Evolutionary conservation across 331 rosid species (phyloP).

Genomic region (Quercus lobata): DNA sequence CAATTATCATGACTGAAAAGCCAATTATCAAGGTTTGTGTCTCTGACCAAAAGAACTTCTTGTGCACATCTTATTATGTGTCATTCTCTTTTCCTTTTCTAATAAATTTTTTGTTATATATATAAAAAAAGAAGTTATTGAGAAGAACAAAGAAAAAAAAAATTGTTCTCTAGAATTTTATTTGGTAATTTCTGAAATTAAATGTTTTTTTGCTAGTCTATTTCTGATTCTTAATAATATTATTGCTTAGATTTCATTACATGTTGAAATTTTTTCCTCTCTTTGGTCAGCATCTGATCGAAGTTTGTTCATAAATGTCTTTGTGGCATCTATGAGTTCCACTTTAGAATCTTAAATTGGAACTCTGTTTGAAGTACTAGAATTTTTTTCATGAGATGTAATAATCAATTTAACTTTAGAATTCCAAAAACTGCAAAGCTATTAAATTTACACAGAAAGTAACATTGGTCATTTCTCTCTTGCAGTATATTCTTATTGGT

Average conservation of each 20-base stretch:
- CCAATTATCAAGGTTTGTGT: constrained; percentile 76
- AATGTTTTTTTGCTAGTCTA: too few species aligned
- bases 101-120: too few species aligned
- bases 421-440: background rate
- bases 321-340: background rate
- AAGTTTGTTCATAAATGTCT: background rate
- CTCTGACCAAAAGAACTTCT: too few species aligned
- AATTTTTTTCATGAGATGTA: background rate
- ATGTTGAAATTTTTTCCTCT: background rate
- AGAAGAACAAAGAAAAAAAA: too few species aligned
- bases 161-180: too few species aligned
- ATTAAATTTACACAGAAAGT: background rate
- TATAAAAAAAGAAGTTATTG: too few species aligned
- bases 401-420: constrained; percentile 2
- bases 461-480: constrained; percentile 17
- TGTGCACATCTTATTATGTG: too few species aligned
- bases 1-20: constrained; percentile 84
- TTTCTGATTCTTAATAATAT: background rate
- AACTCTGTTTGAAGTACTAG: background rate
- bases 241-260: background rate
- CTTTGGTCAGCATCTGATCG: background rate
- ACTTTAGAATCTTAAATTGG: background rate
- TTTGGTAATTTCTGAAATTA: too few species aligned
- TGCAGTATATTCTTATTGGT: constrained; percentile 80
- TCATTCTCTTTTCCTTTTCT: too few species aligned